phyloP scores from a whole-genome alignment of 371 early-diverging fungal species.

The Parasitella parasitica region DNA sequence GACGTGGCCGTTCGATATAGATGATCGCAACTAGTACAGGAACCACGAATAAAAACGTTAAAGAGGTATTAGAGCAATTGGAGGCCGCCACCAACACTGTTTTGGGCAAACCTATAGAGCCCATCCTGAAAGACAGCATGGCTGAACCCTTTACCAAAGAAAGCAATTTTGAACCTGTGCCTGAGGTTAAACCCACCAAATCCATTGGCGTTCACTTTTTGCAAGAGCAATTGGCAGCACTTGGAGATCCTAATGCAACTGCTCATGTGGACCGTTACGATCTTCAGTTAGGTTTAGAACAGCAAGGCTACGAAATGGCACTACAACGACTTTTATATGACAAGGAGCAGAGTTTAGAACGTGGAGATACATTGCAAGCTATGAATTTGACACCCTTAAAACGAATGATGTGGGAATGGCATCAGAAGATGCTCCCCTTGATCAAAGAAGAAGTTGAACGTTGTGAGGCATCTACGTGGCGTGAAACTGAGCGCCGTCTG shows the following conservation, averaged over 20 bases:
- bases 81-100: slow-evolving; percentile 30
- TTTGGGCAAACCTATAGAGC: slow-evolving; percentile 21
- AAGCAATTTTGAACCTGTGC: background rate
- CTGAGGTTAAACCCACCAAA: slow-evolving; percentile 47
- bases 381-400: slow-evolving; percentile 56
- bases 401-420: slow-evolving; percentile 75
- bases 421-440: slow-evolving; percentile 63
- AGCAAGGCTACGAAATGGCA: slow-evolving; percentile 79
- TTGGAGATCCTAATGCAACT: slow-evolving; percentile 38
- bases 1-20: slow-evolving; percentile 4
- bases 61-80: slow-evolving; percentile 29
- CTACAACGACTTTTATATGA: slow-evolving; percentile 69
- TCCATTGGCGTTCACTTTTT: slow-evolving; percentile 79
- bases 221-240: slow-evolving; percentile 65
- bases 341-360: slow-evolving; percentile 50
- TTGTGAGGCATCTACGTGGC: slow-evolving; percentile 32
- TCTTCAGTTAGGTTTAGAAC: slow-evolving; percentile 83
- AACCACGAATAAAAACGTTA: slow-evolving; percentile 18
- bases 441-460: slow-evolving; percentile 66
- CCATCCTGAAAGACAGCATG: slow-evolving; percentile 12
- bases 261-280: slow-evolving; percentile 63
- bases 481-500: slow-evolving; percentile 38
- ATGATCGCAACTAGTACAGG: slow-evolving; percentile 30
- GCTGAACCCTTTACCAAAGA: background rate
- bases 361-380: slow-evolving; percentile 57